phyloP scores from a whole-genome alignment of 2,329 filamentous ascomycete species.

The Alternaria brassicae region DNA sequence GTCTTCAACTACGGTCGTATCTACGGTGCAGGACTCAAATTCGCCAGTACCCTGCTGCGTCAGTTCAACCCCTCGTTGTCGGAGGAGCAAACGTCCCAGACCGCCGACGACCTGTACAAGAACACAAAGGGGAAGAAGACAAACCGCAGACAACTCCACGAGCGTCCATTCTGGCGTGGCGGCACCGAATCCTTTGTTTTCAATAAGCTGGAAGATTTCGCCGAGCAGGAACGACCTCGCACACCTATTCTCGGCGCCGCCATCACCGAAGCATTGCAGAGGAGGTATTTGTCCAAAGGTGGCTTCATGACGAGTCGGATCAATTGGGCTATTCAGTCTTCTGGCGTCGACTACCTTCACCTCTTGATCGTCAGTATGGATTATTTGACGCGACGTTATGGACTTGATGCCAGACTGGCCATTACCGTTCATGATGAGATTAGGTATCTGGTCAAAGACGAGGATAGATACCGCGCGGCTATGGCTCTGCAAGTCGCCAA shows the following conservation, averaged over 20 bases:
- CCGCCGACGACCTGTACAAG: constrained; percentile 81
- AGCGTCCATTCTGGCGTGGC: constrained; percentile 88
- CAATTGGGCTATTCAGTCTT: constrained; percentile 99
- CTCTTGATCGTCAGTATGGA: constrained; percentile 94
- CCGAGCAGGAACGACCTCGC: constrained; percentile 87
- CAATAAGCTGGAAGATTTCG: constrained; percentile 97
- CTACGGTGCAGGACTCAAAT: constrained; percentile 95
- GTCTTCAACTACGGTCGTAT: constrained; percentile 99
- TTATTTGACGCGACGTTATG: constrained; percentile 84
- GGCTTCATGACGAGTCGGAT: constrained; percentile 95
- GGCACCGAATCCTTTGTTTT: constrained; percentile 98
- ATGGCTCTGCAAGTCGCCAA: constrained; percentile 95
- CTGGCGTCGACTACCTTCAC: constrained; percentile 95
- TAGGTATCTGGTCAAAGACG: constrained; percentile 83
- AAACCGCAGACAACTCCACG: constrained; percentile 72
- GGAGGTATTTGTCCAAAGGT: constrained; percentile 83
- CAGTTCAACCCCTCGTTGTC: constrained; percentile 90
- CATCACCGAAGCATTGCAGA: constrained; percentile 94
- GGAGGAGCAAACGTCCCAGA: constrained; percentile 77
- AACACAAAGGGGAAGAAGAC: constrained; percentile 92
- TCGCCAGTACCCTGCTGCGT: constrained; percentile 85
- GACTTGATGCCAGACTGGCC: constrained; percentile 81
- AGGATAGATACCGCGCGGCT: constrained; percentile 86
- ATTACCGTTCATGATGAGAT: constrained; percentile 99
- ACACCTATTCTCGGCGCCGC: constrained; percentile 93